These are phyloP conservation scores for Omphalea diandra DNA, from an alignment of 441 rosid species.

Conservation along the genomic window DNA sequence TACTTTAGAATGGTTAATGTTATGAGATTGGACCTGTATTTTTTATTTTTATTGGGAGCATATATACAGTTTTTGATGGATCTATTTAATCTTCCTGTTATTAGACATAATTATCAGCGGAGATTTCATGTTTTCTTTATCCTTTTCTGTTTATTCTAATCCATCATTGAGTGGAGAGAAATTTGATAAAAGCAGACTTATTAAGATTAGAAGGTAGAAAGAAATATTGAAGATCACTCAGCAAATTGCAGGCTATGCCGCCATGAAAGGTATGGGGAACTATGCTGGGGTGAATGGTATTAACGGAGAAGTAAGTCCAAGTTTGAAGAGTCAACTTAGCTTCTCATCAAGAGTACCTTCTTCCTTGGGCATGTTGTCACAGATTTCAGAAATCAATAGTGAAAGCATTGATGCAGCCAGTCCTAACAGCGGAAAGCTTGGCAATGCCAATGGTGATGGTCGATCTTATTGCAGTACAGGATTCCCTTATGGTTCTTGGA, in stretches of 20 bases:
- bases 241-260: conserved; percentile 52
- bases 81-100: too few species aligned
- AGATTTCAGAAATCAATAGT: conserved; percentile 52
- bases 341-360: conserved; percentile 58
- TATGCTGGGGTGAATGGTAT: conserved; percentile 39
- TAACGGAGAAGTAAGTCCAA: conserved; percentile 54
- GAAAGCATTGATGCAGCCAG: conserved; percentile 30
- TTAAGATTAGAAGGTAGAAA: conserved; percentile 7
- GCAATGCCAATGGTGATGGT: conserved; percentile 23
- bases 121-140: too few species aligned
- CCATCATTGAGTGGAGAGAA: not conserved
- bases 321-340: conserved; percentile 55
- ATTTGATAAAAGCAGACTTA: not conserved
- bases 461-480: conserved; percentile 30
- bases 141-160: too few species aligned
- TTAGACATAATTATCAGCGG: too few species aligned
- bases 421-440: conserved; percentile 34
- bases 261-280: conserved; percentile 39
- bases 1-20: not conserved
- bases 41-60: too few species aligned
- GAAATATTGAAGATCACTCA: conserved; percentile 25
- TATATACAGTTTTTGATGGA: too few species aligned
- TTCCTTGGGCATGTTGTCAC: conserved; percentile 66
- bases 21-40: not conserved
- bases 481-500: conserved; percentile 45